phyloP scores from a whole-genome alignment of 768 basidiomycete species.

The Phlebiopsis flavidoalba region DNA sequence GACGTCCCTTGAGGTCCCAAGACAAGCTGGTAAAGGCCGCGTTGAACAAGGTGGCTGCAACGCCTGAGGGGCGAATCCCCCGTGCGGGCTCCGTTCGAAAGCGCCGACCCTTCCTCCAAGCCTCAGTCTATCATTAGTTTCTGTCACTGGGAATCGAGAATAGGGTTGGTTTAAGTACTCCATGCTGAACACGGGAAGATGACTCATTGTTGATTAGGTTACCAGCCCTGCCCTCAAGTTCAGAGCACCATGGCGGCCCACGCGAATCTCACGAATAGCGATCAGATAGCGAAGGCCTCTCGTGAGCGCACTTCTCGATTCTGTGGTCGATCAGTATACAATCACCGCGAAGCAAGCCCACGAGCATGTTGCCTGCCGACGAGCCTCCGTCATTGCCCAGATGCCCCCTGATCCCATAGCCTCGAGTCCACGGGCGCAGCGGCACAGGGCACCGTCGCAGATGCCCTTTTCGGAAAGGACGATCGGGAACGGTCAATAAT shows the following conservation, averaged over 20 bases:
- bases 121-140: constrained; percentile 83
- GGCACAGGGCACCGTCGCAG: constrained; percentile 73
- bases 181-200: background rate
- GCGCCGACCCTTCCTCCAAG: constrained; percentile 72
- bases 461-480: constrained; percentile 62
- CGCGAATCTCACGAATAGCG: constrained; percentile 30
- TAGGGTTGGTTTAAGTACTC: background rate
- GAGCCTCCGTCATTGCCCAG: constrained; percentile 21
- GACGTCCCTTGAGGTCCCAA: constrained; percentile 73
- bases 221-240: constrained; percentile 51
- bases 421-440: constrained; percentile 44
- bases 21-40: constrained; percentile 68
- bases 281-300: constrained; percentile 57
- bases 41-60: constrained; percentile 48
- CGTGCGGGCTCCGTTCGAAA: constrained; percentile 68
- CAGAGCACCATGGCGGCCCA: constrained; percentile 28
- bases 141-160: constrained; percentile 45
- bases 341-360: constrained; percentile 23
- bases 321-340: constrained; percentile 54
- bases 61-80: constrained; percentile 55
- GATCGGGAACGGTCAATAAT: constrained; percentile 16
- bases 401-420: constrained; percentile 33
- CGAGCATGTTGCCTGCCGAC: constrained; percentile 1
- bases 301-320: constrained; percentile 62
- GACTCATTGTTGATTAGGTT: constrained; percentile 34